Evolutionary conservation across 768 basidiomycete species (phyloP), one percentile per base, ranked within the genome.

Genomic region (Hypsizygus marmoreus): DNA sequence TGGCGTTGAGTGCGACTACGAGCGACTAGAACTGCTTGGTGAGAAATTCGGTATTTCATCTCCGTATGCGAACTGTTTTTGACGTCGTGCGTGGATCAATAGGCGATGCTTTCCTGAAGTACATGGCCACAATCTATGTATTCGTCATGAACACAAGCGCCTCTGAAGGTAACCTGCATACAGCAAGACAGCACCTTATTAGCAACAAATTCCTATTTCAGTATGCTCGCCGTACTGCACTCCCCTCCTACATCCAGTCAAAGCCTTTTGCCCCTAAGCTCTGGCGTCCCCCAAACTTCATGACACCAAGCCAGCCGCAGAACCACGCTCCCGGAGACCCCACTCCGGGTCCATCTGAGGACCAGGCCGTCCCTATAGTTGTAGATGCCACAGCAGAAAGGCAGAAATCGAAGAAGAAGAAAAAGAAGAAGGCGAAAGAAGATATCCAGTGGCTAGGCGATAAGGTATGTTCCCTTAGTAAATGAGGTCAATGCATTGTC

Each of bases 31-130:
- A 62, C 72, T 92, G 39, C 75, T 93, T 12, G 91, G 90, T 91
- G 55, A 47, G 70, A n/a, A n/a, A n/a, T n/a, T n/a, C n/a, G n/a
- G 49, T 36, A 5, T 43, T 43, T 16, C 35, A 10, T 43, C 30
- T n/a, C 25, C 31, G 31, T 17, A 41, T 47, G 16, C 25, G 14
- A 40, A 14, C 26, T 23, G n/a, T 45, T 28, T 19, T 41, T 38
- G 39, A 54, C n/a, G n/a, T n/a, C n/a, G n/a, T 57, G 26, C 47
- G 26, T 10, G 17, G 32, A 20, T 17, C 49, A 33, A 22, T 54
- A 83, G 91, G 91, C 23, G 92, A 94, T 64, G 80, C 89, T 17
- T 89, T 88, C 61, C 69, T 95, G 50, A 95, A 95, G 64, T 86
- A 85, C 57, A 63, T 92, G 35, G 74, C 82, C 6, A 85, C 89